Evolutionary conservation across 1,284 basidiomycete species (phyloP), one percentile per base, ranked within the genome.

Genomic region (Neotropicomus parvogracilis): DNA sequence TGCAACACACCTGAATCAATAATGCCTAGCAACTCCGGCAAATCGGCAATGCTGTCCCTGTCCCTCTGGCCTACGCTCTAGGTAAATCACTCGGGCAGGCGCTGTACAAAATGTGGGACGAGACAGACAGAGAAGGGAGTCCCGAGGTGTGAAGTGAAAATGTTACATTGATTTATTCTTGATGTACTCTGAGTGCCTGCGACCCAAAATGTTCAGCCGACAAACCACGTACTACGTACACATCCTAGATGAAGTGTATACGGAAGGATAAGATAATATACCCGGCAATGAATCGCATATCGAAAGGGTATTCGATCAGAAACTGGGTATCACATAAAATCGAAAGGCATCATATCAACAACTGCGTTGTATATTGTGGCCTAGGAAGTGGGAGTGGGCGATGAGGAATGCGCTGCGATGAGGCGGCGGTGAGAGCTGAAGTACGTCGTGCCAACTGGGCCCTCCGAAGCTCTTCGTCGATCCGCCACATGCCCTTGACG

Each of bases 391-490:
- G 54, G 34, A 64, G 43, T 11, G 63, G 67, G 4, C 63, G 63
- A 35, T 69, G 67, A 32, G 63, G 63, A 16, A 68, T 67, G 37
- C 63, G 67, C 27, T 67, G 67, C 10, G 66, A 68, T 5, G 63
- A 65, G 21, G 63, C 67, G 2, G 53, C 66, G 26, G 55, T 67
- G 29, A 69, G 65, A 12, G 72, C 72, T 27, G 72, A 65, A 19
- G 66, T 66, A 36, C 73, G 71, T 16, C 58, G 59, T 13, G 55
- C 59, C 32, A 76, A 61, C 55, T 82, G 79, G 13, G 75, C 73
- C 38, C 77, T 75, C 13, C 83, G 72, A n/a, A 91, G 74, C 57
- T 89, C 88, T 63, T 90, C 87, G 66, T 91, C 88, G 31, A 91
- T 87, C 17, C 79, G 75, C 86, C 86, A 88, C 86, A 90, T 89